Conservation (phyloP, 305 asterid species). For the Ilex paraguariensis region DNA sequence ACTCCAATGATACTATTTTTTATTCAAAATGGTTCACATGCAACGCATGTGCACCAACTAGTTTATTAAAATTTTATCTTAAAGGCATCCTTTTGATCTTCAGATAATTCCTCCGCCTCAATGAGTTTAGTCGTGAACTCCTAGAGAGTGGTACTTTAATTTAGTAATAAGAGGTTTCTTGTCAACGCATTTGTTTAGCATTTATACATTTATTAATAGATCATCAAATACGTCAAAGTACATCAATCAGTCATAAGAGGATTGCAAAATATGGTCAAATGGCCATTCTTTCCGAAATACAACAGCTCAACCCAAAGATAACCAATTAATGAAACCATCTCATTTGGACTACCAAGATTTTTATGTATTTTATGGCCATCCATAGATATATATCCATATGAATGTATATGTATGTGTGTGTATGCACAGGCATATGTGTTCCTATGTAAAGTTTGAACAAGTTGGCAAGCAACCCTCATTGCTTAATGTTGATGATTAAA, state of each 20-base stretch:
- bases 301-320: neutral
- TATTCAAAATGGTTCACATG: no score
- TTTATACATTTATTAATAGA: neutral
- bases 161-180: neutral
- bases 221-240: neutral
- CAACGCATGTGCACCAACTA: no score
- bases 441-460: neutral
- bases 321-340: neutral
- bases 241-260: neutral
- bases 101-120: slow-evolving; percentile 61
- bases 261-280: no score
- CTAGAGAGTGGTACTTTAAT: slow-evolving; percentile 24
- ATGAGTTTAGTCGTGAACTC: slow-evolving; percentile 65
- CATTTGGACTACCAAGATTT: neutral
- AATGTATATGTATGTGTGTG: no score
- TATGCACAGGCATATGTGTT: no score
- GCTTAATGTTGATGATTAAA: no score
- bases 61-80: slow-evolving; percentile 28
- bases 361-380: no score
- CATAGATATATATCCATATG: no score
- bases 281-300: neutral
- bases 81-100: slow-evolving; percentile 66
- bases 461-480: neutral
- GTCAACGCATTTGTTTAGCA: no score
- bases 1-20: no score